Base-by-base conservation (phyloP, 148 eudicot species). In the Rhododendron simsii region DNA sequence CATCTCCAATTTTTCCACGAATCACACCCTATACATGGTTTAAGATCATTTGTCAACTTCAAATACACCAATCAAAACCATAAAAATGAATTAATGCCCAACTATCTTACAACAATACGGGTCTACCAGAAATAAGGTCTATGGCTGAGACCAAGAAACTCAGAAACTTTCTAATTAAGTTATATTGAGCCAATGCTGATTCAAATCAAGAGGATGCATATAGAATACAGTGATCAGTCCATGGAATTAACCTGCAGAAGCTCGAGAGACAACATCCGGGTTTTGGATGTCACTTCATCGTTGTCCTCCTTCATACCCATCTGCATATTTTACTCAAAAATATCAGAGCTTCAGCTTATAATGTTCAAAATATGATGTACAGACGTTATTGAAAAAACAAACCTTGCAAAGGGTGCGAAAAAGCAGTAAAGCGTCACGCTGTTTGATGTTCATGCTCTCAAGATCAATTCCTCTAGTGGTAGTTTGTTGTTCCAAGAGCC, bases 401-500 rank as follows among this genome's bases (percentile, higher is more conserved):
- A 97, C 99, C 98, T 97, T 95, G 93, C 99, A 97, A 69, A 97
- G 96, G 30, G 98, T 95, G 71, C 99, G 99, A 88, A 97, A 95
- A 86, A 97, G 95, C 82, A 95, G 88, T 80, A 97, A 90, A 88
- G 98, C 99, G 86, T 97, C 99, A 75, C 93, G 96, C 81, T 95
- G 94, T 78, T 94, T 93, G 83, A 92, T 90, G 89, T 91, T 94
- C 96, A 97, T 92, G 91, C 95, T 92, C 86, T 95, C 98, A 33
- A 91, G 94, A 88, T 93, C 96, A 90, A 92, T 90, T 82, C 96
- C 99, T 88, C 99, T 96, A 39, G 82, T 16, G 77, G 78, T 59
- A 77, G 78, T 78, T 48, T 53, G 41, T 65, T 86, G 61, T 57
- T 82, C 59, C 45, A 76, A 87, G 87, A 59, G 81, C 76, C 65